Percentiles rank a stretch among this genome's conserved stretches.
phyloP scores from a whole-genome alignment of 1,139 yeast species.

The Blastobotrys niveus region DNA sequence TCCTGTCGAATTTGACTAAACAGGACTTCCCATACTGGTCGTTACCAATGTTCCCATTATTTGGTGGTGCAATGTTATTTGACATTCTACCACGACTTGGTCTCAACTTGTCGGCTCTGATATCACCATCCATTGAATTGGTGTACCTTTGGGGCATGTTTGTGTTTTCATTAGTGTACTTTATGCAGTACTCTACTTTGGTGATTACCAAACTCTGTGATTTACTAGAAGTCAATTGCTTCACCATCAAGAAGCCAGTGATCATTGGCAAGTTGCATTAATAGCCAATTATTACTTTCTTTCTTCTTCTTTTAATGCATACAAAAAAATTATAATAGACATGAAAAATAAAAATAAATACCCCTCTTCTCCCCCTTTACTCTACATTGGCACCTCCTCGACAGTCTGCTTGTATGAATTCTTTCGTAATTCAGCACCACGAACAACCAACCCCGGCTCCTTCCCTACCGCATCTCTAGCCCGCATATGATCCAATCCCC shows the following conservation, averaged over 20 bases:
- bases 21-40: conserved; percentile 55
- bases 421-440: conserved; percentile 66
- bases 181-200: conserved; percentile 32
- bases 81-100: conserved; percentile 31
- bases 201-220: conserved; percentile 36
- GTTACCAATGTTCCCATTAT: conserved; percentile 34
- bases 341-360: background rate
- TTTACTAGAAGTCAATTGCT: conserved; percentile 37
- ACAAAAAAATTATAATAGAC: background rate
- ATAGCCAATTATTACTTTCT: background rate
- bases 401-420: conserved; percentile 46
- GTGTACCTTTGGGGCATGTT: conserved; percentile 33
- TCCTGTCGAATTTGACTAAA: conserved; percentile 64
- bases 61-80: conserved; percentile 35
- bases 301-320: background rate
- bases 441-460: conserved; percentile 56
- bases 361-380: background rate
- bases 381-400: conserved; percentile 14
- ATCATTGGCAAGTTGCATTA: conserved; percentile 9
- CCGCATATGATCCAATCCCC: conserved; percentile 64
- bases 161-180: conserved; percentile 30
- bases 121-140: conserved; percentile 29
- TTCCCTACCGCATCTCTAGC: conserved; percentile 56
- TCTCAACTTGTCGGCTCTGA: conserved; percentile 19
- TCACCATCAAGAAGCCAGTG: conserved; percentile 29